Base-by-base conservation (phyloP, 2,329 filamentous ascomycete genomes). In the Cladophialophora immunda region DNA sequence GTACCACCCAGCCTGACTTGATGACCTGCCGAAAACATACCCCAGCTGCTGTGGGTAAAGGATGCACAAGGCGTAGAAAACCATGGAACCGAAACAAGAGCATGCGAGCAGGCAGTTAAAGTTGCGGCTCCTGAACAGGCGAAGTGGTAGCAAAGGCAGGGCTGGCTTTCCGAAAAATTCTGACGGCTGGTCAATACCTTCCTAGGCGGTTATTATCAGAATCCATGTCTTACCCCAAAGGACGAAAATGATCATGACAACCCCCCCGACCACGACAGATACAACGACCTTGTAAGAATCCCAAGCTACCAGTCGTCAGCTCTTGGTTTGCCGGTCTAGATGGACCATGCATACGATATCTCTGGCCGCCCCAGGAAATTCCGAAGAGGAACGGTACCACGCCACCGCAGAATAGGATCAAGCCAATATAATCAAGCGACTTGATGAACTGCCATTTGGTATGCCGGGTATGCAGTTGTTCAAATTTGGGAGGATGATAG, bases 281-380 rank as follows among this genome's bases (percentile, higher is more conserved):
- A 52, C 58, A 30, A 60, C 32, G 4, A 47, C 38, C 22, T 47
- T 47, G 17, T 19, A n/a, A 8, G 58, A 60, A 9, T 47, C 5
- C 58, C 58, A 60, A 13, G 58, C 58, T 60, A 60, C n/a, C 47
- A 38, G 27, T 25, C 13, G 38, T 29, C 13, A 50, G 58, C 6
- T 4, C 15, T 25, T 4, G 8, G 17, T 41, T 25, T 52, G 13
- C 36, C 34, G 4, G 30, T n/a, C n/a, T 45, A 9, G 19, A 38
- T 45, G 34, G 56, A 6, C 32, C 19, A 4, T 45, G n/a, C 59
- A 15, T 45, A 63, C 60, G 60, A 57, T 63, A 63, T 63, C 60
- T 56, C n/a, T 63, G 60, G 52, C 60, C 60, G 3, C 60, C 60
- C 50, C 50, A 55, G 9, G 50, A 63, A 41, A 63, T 57, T 29